Conservation (phyloP, 208 protist species). For the Phytomonas serpens region DNA sequence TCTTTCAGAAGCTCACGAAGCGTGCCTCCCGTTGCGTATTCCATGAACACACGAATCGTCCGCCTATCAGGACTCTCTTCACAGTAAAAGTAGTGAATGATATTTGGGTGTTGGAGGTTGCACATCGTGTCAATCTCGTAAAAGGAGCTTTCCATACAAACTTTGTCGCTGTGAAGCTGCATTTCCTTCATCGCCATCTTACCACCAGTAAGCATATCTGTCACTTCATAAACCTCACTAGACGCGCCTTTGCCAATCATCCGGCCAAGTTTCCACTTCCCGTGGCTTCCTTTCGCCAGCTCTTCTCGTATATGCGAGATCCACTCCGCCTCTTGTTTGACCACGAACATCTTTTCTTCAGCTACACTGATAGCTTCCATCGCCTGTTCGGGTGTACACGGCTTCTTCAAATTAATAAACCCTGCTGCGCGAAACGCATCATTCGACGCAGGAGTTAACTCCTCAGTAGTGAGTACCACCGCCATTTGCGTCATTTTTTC, state of each 20-base stretch:
- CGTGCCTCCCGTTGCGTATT: slow-evolving; percentile 80
- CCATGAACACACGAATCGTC: slow-evolving; percentile 86
- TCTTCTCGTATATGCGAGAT: slow-evolving; percentile 72
- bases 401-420: slow-evolving; percentile 82
- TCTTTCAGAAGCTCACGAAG: slow-evolving; percentile 52
- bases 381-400: slow-evolving; percentile 69
- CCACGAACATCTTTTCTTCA: slow-evolving; percentile 64
- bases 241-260: slow-evolving; percentile 79
- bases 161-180: slow-evolving; percentile 44
- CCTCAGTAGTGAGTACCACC: slow-evolving; percentile 60
- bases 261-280: slow-evolving; percentile 64
- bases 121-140: slow-evolving; percentile 86
- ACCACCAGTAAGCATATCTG: slow-evolving; percentile 74
- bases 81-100: slow-evolving; percentile 93
- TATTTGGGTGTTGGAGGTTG: slow-evolving; percentile 88
- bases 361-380: slow-evolving; percentile 58
- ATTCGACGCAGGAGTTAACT: slow-evolving; percentile 44
- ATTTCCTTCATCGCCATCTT: slow-evolving; percentile 90
- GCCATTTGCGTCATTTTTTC: slow-evolving; percentile 76
- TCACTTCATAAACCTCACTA: slow-evolving; percentile 83
- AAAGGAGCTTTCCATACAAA: slow-evolving; percentile 69
- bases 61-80: slow-evolving; percentile 58
- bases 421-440: slow-evolving; percentile 71
- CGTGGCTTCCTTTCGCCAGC: slow-evolving; percentile 74
- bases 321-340: slow-evolving; percentile 65